Percentiles rank a stretch among this genome's conserved stretches.
Conservation (phyloP, 202 grass and related monocot genomes). For the Dendrocalamus latiflorus region DNA sequence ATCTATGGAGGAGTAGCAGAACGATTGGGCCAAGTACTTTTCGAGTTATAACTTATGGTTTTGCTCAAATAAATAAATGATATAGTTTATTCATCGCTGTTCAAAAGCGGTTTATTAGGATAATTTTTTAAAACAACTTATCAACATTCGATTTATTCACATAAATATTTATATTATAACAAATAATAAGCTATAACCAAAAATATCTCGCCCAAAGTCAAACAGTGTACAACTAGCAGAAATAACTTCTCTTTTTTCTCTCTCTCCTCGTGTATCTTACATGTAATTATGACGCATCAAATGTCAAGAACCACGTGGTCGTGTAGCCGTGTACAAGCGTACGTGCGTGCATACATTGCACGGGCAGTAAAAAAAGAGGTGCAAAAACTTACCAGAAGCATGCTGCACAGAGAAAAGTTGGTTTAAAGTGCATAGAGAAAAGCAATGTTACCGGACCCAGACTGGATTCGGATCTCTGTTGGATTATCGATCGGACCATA, state of each 20-base stretch:
- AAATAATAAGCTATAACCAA: too few relatives aligned
- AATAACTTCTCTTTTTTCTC: background rate
- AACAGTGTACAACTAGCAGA: background rate
- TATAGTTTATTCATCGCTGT: too few relatives aligned
- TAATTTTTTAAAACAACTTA: too few relatives aligned
- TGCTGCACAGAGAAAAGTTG: background rate
- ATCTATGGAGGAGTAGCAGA: background rate
- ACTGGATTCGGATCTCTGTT: too few relatives aligned
- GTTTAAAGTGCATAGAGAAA: slow-evolving; percentile 22
- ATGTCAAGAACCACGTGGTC: background rate
- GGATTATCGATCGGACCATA: too few relatives aligned
- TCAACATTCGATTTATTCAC: too few relatives aligned
- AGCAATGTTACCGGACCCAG: too few relatives aligned
- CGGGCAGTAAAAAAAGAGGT: slow-evolving; percentile 7
- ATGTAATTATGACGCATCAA: background rate
- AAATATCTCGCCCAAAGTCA: background rate
- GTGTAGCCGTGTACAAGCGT: background rate
- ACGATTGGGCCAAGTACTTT: background rate
- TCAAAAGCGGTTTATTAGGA: too few relatives aligned
- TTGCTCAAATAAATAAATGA: too few relatives aligned
- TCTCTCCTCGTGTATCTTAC: background rate
- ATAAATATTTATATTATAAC: too few relatives aligned
- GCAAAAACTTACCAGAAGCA: slow-evolving; percentile 31
- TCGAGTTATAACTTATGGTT: too few relatives aligned
- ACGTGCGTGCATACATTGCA: background rate